A percentile compares a stretch with the other conserved stretches of the same genome.
Evolutionary conservation across 192 early-diverging fungal species (phyloP).

Genomic region (Coemansia sp.): DNA sequence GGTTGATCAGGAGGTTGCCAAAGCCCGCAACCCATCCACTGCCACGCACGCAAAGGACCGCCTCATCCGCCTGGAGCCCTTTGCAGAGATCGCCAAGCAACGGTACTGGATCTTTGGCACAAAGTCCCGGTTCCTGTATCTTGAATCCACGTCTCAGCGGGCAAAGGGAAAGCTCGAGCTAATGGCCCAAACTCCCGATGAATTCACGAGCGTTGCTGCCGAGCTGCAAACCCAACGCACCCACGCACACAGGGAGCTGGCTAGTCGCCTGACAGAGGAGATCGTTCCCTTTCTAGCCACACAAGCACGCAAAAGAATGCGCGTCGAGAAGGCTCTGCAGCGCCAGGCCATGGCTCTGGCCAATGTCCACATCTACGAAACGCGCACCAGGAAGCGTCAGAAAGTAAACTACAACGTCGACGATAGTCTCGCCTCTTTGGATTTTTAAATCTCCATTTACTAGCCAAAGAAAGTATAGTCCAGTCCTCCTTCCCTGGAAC

Average conservation of each 20-base stretch:
- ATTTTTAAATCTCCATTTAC: not conserved
- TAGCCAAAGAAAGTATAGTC: no score
- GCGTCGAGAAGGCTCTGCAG: constrained; percentile 36
- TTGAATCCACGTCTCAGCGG: constrained; percentile 38
- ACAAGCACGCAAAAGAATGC: constrained; percentile 28
- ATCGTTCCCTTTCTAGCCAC: constrained; percentile 36
- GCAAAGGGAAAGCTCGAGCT: constrained; percentile 38
- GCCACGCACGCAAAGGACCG: constrained; percentile 5
- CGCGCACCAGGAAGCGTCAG: constrained; percentile 53
- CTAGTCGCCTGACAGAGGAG: constrained; percentile 17
- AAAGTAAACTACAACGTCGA: constrained; percentile 47
- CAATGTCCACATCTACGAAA: constrained; percentile 50
- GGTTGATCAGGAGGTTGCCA: constrained; percentile 32
- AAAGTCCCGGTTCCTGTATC: constrained; percentile 45
- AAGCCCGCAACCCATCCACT: constrained; percentile 22
- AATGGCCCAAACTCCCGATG: constrained; percentile 39
- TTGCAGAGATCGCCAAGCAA: constrained; percentile 49
- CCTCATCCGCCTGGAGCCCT: constrained; percentile 33
- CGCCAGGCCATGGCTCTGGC: constrained; percentile 38
- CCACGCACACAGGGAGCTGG: constrained; percentile 38
- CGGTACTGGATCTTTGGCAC: constrained; percentile 52
- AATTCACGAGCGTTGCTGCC: constrained; percentile 23
- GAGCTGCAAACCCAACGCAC: constrained; percentile 26
- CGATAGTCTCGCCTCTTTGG: constrained; percentile 4
- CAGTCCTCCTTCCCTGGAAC: no score